Conservation (phyloP, 331 rosid genomes). For the Spiraea crenata region DNA sequence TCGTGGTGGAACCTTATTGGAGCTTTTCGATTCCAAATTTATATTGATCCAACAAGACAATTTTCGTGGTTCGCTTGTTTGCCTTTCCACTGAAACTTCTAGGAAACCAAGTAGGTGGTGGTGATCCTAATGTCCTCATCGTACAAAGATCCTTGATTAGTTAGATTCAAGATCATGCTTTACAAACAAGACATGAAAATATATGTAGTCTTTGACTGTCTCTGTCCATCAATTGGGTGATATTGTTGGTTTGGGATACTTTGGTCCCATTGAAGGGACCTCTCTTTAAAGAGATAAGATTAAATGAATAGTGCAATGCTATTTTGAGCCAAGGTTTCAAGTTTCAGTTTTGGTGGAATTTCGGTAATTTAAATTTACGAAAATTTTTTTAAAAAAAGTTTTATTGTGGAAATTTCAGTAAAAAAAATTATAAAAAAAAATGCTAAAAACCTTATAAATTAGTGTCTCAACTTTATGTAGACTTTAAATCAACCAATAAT, state of each 20-base stretch:
- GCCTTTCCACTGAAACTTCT: slow-evolving; percentile 2
- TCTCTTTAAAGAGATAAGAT: slow-evolving; percentile 11
- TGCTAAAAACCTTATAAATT: too few species aligned
- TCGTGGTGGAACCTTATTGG: neutral
- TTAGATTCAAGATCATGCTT: neutral
- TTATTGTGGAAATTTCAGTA: too few species aligned
- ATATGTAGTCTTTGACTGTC: neutral
- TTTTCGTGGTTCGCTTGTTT: slow-evolving; percentile 5
- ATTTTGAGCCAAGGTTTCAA: too few species aligned
- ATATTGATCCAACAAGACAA: slow-evolving; percentile 10
- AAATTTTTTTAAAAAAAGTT: too few species aligned
- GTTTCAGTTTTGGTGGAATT: too few species aligned
- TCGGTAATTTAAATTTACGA: too few species aligned
- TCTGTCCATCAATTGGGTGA: neutral
- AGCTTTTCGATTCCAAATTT: neutral
- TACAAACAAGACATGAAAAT: neutral
- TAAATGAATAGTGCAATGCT: neutral
- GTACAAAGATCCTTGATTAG: neutral
- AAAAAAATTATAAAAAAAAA: too few species aligned
- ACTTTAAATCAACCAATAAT: too few species aligned
- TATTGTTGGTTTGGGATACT: neutral
- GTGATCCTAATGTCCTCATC: slow-evolving; percentile 15
- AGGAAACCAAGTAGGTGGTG: slow-evolving; percentile 22
- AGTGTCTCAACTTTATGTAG: too few species aligned
- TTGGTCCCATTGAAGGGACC: slow-evolving; percentile 10